Conservation (phyloP, 1,139 yeast genomes). For the Magnusiomyces ingens region DNA sequence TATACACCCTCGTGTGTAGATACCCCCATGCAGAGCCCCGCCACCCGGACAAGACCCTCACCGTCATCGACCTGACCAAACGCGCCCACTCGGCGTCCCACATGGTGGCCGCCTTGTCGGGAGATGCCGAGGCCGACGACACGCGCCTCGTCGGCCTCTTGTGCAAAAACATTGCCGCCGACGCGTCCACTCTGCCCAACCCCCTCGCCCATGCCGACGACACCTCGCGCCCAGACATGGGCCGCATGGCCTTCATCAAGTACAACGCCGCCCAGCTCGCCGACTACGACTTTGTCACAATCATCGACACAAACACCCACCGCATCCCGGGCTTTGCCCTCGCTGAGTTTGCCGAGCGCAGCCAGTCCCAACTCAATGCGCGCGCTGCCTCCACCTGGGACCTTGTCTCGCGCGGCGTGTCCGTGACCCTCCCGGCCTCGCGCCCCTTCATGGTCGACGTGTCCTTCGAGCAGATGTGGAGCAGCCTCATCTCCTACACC, state of each 20-base stretch:
- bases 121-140: constrained; percentile 6
- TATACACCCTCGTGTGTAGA: constrained; percentile 22
- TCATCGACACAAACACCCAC: constrained; percentile 31
- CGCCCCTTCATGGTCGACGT: constrained; percentile 46
- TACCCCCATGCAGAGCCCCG: constrained; percentile 17
- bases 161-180: constrained; percentile 24
- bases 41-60: constrained; percentile 14
- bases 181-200: constrained; percentile 21
- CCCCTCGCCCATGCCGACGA: neutral
- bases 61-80: constrained; percentile 15
- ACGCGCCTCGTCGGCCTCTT: constrained; percentile 17
- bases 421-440: constrained; percentile 36
- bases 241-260: constrained; percentile 45
- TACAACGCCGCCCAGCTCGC: constrained; percentile 31
- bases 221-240: constrained; percentile 25
- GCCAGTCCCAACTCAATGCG: constrained; percentile 35
- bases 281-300: constrained; percentile 44
- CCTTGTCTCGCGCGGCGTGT: constrained; percentile 24
- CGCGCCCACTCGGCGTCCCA: neutral
- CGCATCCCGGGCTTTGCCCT: constrained; percentile 28
- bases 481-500: constrained; percentile 53
- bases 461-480: constrained; percentile 51
- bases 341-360: constrained; percentile 24
- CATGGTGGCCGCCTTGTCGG: neutral
- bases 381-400: constrained; percentile 15